Evolutionary conservation across 345 rosid species (phyloP), one percentile per base, ranked within the genome.

Genomic region (Syzygium oleosum): DNA sequence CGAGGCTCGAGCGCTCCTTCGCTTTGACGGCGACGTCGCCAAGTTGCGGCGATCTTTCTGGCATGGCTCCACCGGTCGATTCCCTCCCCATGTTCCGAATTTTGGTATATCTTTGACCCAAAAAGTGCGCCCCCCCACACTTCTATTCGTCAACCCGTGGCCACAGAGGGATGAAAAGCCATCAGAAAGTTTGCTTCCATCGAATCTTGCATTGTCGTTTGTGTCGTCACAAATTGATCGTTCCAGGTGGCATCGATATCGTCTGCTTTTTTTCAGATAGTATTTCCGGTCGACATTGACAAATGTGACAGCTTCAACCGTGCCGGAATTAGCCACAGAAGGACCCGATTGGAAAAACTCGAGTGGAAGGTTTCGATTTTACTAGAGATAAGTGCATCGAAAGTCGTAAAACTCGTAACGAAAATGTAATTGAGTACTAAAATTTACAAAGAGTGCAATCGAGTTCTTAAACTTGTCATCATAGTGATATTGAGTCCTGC

Each of bases 321-420:
- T n/a, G 68, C 14, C 68, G 34, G 17, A 61, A 61, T n/a, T 17
- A n/a, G 73, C 4, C 73, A 12, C 0, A n/a, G 52, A 10, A 12
- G 52, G 52, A 51, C 2, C 52, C 12, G 52, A 13, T 61, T 61
- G 73, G 31, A 25, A 61, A 5, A 61, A 94, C 87, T 95, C 96
- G 25, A 96, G 78, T 3, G 92, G 87, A 27, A 97, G 86, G 86
- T 96, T 93, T 59, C 27, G 0, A 59, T 59, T 12, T 41, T 41
- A 41, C 1, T 41, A 41, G 6, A 41, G 43, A 41, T 41, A 41
- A 41, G 43, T 41, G 43, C 43, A 41, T 2, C 6, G 5, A 41
- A 41, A 41, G 43, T 41, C 6, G 6, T 41, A 41, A 41, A 41
- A 41, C 43, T 41, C 1, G 43, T 41, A 41, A 4, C 6, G 6